Evolutionary conservation across 352 stramenopile species (phyloP), one percentile per base, ranked within the genome.

Genomic region (Phytophthora megakarya): DNA sequence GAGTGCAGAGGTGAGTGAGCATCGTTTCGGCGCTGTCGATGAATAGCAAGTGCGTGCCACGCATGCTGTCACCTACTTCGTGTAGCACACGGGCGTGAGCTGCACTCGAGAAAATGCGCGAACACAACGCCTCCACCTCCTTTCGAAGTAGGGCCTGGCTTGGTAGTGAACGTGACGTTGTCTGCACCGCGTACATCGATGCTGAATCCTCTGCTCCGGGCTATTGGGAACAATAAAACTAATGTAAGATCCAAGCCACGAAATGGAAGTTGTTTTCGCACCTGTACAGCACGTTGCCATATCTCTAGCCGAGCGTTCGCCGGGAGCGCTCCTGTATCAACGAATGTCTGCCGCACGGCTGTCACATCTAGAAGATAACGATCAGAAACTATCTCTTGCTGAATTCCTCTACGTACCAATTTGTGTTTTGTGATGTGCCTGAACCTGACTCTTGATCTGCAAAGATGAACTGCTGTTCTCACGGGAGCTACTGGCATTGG

Each of bases 21-120:
- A 93, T 56, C 9, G 85, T 85, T 67, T 95, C 86, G 21, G 83
- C 80, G 38, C 72, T 86, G 60, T 95, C 84, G 38, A 92, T 89
- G 52, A 93, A 91, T 7, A 89, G 65, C 46, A 95, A 57, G 5
- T 81, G 80, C 11, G 78, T 64, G 21, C 74, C 78, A 45, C 89
- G 80, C 42, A 76, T 75, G 2, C 48, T 75, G 22, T 87, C 67
- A 7, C 70, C 71, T 12, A 74, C 55, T 51, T 72, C 61, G 7
- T 62, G 40, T 54, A 73, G 56, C 15, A 76, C 33, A 1, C 88
- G 52, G 5, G 67, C 75, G 30, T 92, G 84, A 11, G 80, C 55
- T 32, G 57, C 61, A 50, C 84, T 90, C 1, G 77, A 68, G 40
- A 93, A 95, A 42, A 95, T 75, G 23, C 67, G 57, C 6, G 73